phyloP scores from a whole-genome alignment of 164 flowering plant species.

The Berberis vulgaris region DNA sequence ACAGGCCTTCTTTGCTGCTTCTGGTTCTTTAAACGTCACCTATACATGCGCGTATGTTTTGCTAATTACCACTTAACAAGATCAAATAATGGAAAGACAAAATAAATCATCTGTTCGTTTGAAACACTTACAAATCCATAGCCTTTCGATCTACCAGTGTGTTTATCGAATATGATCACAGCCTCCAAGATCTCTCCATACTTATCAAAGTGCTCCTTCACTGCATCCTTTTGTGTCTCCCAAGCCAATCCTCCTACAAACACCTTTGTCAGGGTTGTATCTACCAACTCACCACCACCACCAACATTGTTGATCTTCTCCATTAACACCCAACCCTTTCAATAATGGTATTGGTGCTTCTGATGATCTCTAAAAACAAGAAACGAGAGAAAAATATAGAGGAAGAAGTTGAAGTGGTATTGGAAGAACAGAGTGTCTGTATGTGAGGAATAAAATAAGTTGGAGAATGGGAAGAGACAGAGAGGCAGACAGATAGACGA shows the following conservation, averaged over 20 bases:
- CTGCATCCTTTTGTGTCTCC: slow-evolving; percentile 84
- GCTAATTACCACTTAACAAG: no score
- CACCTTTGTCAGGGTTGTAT: slow-evolving; percentile 81
- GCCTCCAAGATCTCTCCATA: slow-evolving; percentile 93
- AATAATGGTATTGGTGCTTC: no score
- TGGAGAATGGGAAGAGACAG: slow-evolving; percentile 1
- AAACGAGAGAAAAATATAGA: no score
- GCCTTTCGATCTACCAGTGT: slow-evolving; percentile 95
- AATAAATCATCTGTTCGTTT: no score
- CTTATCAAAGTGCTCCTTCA: slow-evolving; percentile 72
- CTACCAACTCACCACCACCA: slow-evolving; percentile 46
- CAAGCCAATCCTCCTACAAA: slow-evolving; percentile 96
- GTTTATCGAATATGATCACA: slow-evolving; percentile 80
- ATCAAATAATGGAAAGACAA: no score
- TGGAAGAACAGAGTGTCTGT: background rate
- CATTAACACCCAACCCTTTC: no score
- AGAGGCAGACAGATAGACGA: background rate
- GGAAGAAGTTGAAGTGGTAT: no score
- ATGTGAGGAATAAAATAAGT: background rate
- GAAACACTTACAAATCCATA: slow-evolving; percentile 78
- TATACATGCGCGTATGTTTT: slow-evolving; percentile 7
- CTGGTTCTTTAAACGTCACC: slow-evolving; percentile 94
- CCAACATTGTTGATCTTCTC: slow-evolving; percentile 5
- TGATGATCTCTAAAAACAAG: no score
- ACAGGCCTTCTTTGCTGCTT: slow-evolving; percentile 85